Conservation (phyloP, 2,329 filamentous ascomycete genomes). For the Venturia pyrina region DNA sequence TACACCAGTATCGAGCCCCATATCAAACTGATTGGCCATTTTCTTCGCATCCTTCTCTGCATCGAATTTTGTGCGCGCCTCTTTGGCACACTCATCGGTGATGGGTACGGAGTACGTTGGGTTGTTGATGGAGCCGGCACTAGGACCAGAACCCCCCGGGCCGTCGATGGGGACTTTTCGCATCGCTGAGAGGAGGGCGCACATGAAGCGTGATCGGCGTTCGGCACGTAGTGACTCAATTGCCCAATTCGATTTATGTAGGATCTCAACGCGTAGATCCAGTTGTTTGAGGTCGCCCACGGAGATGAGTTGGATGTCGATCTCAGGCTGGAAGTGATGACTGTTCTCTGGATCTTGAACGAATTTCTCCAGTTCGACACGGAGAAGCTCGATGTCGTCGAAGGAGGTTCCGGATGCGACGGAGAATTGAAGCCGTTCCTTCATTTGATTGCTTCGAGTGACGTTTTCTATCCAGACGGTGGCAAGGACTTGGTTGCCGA, state of each 20-base stretch:
- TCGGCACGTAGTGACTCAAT: not conserved
- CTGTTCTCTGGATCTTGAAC: not conserved
- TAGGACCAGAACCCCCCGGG: not conserved
- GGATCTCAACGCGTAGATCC: not conserved
- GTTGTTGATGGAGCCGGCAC: not conserved
- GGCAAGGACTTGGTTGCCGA: no score
- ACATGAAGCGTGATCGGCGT: not conserved
- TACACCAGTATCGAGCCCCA: no score
- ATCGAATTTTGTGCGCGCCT: no score
- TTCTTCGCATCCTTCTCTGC: no score
- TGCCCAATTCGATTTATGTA: not conserved
- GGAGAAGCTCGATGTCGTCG: conserved; percentile 1
- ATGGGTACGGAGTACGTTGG: not conserved
- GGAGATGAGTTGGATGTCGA: not conserved
- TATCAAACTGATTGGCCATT: no score
- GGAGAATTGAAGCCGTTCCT: no score
- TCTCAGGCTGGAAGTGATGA: not conserved
- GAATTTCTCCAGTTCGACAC: not conserved
- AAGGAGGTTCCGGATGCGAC: conserved; percentile 8
- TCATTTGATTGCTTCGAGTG: no score
- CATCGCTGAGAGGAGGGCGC: not conserved
- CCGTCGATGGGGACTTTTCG: not conserved
- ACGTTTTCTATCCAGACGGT: no score
- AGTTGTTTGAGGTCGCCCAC: not conserved
- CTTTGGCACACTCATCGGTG: no score